Percentiles rank a stretch among this genome's conserved stretches.
Evolutionary conservation across 352 stramenopile species (phyloP).

Genomic region (Phytophthora syringae): DNA sequence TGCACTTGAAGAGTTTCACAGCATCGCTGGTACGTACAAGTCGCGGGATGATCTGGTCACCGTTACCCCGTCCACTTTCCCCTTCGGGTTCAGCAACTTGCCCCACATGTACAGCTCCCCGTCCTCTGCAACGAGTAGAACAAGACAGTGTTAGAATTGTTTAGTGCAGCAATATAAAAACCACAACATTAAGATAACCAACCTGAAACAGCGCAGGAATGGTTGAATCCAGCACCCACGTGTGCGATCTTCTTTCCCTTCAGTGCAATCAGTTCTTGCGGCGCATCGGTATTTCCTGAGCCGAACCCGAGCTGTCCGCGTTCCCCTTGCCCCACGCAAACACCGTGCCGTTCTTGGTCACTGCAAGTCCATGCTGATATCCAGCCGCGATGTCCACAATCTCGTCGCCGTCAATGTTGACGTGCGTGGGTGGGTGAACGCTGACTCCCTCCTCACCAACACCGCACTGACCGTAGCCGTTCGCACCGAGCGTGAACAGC

Average conservation of each 20-base stretch:
- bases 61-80: slow-evolving; percentile 61
- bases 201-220: slow-evolving; percentile 74
- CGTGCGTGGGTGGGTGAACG: slow-evolving; percentile 55
- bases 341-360: slow-evolving; percentile 70
- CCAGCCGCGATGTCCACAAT: slow-evolving; percentile 76
- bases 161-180: too few species aligned
- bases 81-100: slow-evolving; percentile 79
- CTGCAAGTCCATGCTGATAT: slow-evolving; percentile 80
- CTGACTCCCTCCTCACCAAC: slow-evolving; percentile 66
- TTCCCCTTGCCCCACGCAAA: slow-evolving; percentile 89
- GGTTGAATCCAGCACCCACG: slow-evolving; percentile 86
- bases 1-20: slow-evolving; percentile 75
- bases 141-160: slow-evolving; percentile 1
- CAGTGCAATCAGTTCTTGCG: slow-evolving; percentile 81
- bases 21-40: slow-evolving; percentile 73
- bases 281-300: slow-evolving; percentile 70
- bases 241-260: slow-evolving; percentile 67
- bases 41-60: slow-evolving; percentile 78
- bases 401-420: slow-evolving; percentile 72
- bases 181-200: not conserved
- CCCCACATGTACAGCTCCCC: slow-evolving; percentile 88
- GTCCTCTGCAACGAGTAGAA: slow-evolving; percentile 44
- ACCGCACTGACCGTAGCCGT: slow-evolving; percentile 84
- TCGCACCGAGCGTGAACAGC: slow-evolving; percentile 81
- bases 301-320: slow-evolving; percentile 84